These are phyloP conservation scores for Paramecium biaurelia DNA, from an alignment of 73 alveolate species.

Conservation along the genomic window DNA sequence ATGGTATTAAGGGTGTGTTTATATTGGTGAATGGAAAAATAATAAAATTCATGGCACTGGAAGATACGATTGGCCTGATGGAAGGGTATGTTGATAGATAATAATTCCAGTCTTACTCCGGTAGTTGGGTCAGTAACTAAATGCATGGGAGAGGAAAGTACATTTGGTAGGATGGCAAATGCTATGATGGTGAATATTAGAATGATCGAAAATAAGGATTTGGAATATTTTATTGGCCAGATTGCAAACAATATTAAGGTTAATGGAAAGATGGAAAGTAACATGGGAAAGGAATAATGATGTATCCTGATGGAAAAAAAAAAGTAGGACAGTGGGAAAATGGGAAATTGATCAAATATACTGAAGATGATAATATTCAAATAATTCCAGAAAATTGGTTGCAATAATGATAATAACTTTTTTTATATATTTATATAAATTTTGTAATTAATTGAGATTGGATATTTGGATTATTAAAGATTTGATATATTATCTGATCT, in stretches of 20 bases:
- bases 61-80: constrained; percentile 30
- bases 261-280: constrained; percentile 77
- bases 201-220: constrained; percentile 75
- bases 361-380: neutral
- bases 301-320: constrained; percentile 48
- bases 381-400: neutral
- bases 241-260: constrained; percentile 68
- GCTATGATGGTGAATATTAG: constrained; percentile 72
- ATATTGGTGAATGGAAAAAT: constrained; percentile 66
- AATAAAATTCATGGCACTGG: constrained; percentile 65
- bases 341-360: constrained; percentile 40
- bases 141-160: constrained; percentile 82
- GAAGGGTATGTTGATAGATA: constrained; percentile 15
- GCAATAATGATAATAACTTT: neutral
- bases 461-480: neutral
- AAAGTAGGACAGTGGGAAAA: constrained; percentile 61
- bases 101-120: constrained; percentile 54
- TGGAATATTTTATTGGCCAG: constrained; percentile 76
- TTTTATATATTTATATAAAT: neutral
- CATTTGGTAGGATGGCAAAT: constrained; percentile 74
- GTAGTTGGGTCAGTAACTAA: constrained; percentile 69
- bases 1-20: constrained; percentile 53
- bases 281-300: constrained; percentile 71
- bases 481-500: neutral
- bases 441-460: neutral